Base-by-base conservation (phyloP, 352 stramenopile genomes). In the Pythium scleroteichum region DNA sequence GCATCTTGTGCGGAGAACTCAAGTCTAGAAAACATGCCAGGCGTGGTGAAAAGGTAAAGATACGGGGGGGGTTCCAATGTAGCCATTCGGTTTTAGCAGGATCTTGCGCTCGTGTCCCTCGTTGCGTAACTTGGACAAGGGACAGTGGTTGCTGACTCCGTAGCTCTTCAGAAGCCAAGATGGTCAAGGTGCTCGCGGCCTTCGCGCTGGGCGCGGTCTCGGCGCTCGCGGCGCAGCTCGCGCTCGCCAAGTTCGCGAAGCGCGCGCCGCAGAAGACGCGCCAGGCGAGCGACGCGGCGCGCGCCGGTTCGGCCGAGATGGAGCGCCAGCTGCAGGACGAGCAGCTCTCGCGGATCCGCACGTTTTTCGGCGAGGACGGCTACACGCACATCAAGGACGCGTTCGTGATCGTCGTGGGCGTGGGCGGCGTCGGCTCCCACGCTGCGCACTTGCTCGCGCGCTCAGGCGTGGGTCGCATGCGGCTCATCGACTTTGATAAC, bases 401-500 rank as follows among this genome's bases (percentile, higher is more conserved):
- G 12, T 97, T 96, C 55, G 85, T 99, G 35, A 82, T 99, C 40
- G 88, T 99, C 44, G 91, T 99, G 23, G 98, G 97, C 19, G 75
- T 99, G 16, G 97, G 97, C 32, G 97, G 97, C 23, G 97, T 99
- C 5, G 97, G 98, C 4, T 93, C 82, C 33, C 97, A 99, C 69
- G 88, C 93, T 5, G 96, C 96, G n/a, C 84, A 99, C 69, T 98
- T 99, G 94, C 79, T 99, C 53, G 97, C 94, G 41, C 85, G 97
- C 50, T 97, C 95, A 17, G 97, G 97, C 17, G 95, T 99, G 3
- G 76, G 87, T 42, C 85, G 90, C 42, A 65, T 99, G 47, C 84
- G 96, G n/a, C 76, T 99, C 27, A 90, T 99, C 23, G 98, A 99
- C 81, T 99, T 99, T 88, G 98, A 99, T 74, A 98, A 99, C 69